Conservation (phyloP, 805 yeast genomes). For the Candida anglica region DNA sequence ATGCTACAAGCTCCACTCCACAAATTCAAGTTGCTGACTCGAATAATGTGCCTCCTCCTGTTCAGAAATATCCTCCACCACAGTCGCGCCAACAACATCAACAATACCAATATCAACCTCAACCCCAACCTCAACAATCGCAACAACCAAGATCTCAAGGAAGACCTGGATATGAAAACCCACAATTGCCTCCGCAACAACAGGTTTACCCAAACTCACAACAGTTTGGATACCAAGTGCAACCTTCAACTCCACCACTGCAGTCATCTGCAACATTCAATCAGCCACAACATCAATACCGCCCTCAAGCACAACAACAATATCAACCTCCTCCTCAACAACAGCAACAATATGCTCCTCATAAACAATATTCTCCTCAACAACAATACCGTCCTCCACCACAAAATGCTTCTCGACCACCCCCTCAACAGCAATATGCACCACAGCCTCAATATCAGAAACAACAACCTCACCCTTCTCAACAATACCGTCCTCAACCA, state of each 20-base stretch:
- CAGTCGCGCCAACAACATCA: constrained; percentile 3
- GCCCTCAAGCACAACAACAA: constrained; percentile 10
- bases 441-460: constrained; percentile 15
- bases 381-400: constrained; percentile 11
- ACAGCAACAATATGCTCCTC: constrained; percentile 15
- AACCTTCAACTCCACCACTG: constrained; percentile 20
- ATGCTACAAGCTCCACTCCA: too few species aligned
- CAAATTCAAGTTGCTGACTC: constrained; percentile 3
- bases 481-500: constrained; percentile 9
- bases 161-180: too few species aligned
- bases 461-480: constrained; percentile 11
- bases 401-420: constrained; percentile 8
- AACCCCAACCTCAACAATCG: constrained; percentile 3
- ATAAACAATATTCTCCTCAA: constrained; percentile 13
- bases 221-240: constrained; percentile 9
- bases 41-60: background rate
- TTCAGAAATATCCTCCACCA: too few species aligned
- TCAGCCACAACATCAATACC: constrained; percentile 12
- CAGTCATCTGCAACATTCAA: too few species aligned
- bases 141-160: constrained; percentile 4
- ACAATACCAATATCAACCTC: constrained; percentile 4
- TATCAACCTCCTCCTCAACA: constrained; percentile 11
- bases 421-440: constrained; percentile 10
- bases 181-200: constrained; percentile 10
- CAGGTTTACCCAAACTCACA: constrained; percentile 10